phyloP scores from a whole-genome alignment of 179 eudicot genomes.

The Silene vulgaris region DNA sequence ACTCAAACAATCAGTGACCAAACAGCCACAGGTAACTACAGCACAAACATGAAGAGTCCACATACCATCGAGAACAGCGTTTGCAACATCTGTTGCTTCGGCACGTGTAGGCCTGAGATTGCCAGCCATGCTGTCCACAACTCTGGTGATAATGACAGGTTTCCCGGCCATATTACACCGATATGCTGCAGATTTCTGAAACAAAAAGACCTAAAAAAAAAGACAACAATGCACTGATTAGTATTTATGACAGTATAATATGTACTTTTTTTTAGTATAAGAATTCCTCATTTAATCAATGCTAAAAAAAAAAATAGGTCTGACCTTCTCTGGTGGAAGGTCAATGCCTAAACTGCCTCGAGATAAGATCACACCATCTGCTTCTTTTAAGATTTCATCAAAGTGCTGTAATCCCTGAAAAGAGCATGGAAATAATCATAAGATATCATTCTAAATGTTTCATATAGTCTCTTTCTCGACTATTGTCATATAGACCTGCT shows the following conservation, averaged over 20 bases:
- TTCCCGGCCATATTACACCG: slow-evolving; percentile 37
- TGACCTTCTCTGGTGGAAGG: slow-evolving; percentile 91
- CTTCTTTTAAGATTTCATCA: slow-evolving; percentile 89
- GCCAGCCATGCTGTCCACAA: slow-evolving; percentile 37
- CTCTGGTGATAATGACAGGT: slow-evolving; percentile 35
- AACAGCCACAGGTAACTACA: not conserved
- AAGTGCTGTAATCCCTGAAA: slow-evolving; percentile 76
- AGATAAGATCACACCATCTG: slow-evolving; percentile 86
- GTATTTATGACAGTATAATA: not conserved
- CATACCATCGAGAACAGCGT: slow-evolving; percentile 37
- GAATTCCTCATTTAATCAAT: slow-evolving; percentile 5
- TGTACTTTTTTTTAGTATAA: not conserved
- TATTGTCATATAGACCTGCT: not conserved
- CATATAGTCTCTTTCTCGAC: too few relatives aligned
- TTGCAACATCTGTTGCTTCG: slow-evolving; percentile 41
- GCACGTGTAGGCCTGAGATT: slow-evolving; percentile 39
- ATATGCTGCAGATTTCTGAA: slow-evolving; percentile 34
- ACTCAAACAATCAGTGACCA: slow-evolving; percentile 15
- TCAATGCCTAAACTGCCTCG: slow-evolving; percentile 94
- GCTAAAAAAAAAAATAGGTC: not conserved
- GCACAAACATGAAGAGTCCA: slow-evolving; percentile 3
- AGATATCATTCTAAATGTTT: not conserved
- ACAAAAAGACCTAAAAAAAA: slow-evolving; percentile 34
- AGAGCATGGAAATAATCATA: not conserved
- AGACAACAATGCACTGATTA: slow-evolving; percentile 13